Conservation (phyloP, 805 yeast species). For the Priceomyces fermenticarens region DNA sequence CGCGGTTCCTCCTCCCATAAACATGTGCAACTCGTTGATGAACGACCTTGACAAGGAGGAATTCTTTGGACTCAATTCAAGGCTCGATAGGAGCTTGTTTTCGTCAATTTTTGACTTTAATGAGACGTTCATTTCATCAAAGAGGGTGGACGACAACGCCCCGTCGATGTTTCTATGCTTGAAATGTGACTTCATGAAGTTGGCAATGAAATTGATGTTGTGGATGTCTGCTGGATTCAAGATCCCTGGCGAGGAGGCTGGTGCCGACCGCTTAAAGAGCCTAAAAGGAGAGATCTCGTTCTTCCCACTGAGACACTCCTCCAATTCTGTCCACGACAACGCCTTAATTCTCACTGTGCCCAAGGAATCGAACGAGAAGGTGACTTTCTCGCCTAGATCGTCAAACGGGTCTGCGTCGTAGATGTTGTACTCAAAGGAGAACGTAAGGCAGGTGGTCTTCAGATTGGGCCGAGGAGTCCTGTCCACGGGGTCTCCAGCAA, state of each 20-base stretch:
- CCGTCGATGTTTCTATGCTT: constrained; percentile 28
- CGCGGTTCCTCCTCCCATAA: constrained; percentile 23
- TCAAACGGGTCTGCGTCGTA: constrained; percentile 32
- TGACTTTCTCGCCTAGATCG: constrained; percentile 17
- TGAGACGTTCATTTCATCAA: constrained; percentile 4
- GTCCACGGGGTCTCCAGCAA: constrained; percentile 13
- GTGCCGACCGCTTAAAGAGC: constrained; percentile 11
- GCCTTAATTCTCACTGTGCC: constrained; percentile 18
- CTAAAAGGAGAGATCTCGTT: constrained; percentile 18
- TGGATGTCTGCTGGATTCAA: constrained; percentile 26
- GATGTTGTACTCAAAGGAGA: constrained; percentile 33
- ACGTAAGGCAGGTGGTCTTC: constrained; percentile 29
- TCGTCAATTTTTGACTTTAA: constrained; percentile 7
- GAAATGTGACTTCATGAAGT: constrained; percentile 29
- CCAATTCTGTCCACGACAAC: constrained; percentile 19
- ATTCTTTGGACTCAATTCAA: constrained; percentile 5
- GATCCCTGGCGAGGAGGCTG: neutral
- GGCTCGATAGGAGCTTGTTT: constrained; percentile 14
- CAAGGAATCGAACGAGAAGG: constrained; percentile 28
- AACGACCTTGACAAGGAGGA: constrained; percentile 17
- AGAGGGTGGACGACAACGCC: constrained; percentile 14
- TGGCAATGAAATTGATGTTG: constrained; percentile 29
- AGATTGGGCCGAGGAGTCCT: neutral
- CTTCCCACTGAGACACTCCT: constrained; percentile 26
- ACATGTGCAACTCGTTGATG: constrained; percentile 21